Evolutionary conservation across 208 protist genomes (phyloP).

Genomic region (Acanthamoeba healyi): DNA sequence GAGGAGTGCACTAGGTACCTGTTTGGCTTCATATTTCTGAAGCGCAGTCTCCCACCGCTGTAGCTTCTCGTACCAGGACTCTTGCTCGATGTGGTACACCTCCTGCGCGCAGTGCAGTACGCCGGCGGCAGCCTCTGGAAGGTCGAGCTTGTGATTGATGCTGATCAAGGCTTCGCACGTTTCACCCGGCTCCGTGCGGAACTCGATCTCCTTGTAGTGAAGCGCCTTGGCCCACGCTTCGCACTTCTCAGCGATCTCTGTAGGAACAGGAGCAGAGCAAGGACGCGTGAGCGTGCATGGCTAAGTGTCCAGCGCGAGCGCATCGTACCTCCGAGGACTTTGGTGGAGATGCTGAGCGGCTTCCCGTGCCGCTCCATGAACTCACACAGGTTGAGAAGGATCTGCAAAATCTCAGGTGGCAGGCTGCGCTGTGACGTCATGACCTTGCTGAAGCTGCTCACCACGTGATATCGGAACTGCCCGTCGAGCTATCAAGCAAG

Average conservation of each 20-base stretch:
- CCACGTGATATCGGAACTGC: slow-evolving; percentile 77
- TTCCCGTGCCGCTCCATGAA: slow-evolving; percentile 91
- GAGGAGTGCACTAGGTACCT: background rate
- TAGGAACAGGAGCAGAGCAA: background rate
- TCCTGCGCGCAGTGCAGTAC: slow-evolving; percentile 95
- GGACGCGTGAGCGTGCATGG: background rate
- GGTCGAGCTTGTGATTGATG: slow-evolving; percentile 98
- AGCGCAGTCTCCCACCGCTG: slow-evolving; percentile 96
- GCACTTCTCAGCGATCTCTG: slow-evolving; percentile 85
- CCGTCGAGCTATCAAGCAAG: slow-evolving; percentile 16
- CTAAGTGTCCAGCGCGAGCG: background rate
- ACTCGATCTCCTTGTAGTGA: slow-evolving; percentile 91
- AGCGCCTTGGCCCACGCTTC: slow-evolving; percentile 91
- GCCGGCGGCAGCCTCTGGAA: slow-evolving; percentile 97
- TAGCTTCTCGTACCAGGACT: slow-evolving; percentile 96
- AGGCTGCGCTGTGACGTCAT: slow-evolving; percentile 81
- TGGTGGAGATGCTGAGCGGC: slow-evolving; percentile 85
- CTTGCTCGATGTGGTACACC: slow-evolving; percentile 79
- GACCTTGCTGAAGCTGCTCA: slow-evolving; percentile 76
- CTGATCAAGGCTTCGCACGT: slow-evolving; percentile 94
- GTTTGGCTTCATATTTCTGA: slow-evolving; percentile 49
- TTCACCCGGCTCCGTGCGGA: slow-evolving; percentile 74
- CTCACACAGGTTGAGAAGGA: slow-evolving; percentile 89
- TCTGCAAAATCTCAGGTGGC: slow-evolving; percentile 88
- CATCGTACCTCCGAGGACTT: slow-evolving; percentile 78